These are phyloP conservation scores for Geopyxis carbonaria DNA, from an alignment of 495 filamentous ascomycete species.

Conservation along the genomic window DNA sequence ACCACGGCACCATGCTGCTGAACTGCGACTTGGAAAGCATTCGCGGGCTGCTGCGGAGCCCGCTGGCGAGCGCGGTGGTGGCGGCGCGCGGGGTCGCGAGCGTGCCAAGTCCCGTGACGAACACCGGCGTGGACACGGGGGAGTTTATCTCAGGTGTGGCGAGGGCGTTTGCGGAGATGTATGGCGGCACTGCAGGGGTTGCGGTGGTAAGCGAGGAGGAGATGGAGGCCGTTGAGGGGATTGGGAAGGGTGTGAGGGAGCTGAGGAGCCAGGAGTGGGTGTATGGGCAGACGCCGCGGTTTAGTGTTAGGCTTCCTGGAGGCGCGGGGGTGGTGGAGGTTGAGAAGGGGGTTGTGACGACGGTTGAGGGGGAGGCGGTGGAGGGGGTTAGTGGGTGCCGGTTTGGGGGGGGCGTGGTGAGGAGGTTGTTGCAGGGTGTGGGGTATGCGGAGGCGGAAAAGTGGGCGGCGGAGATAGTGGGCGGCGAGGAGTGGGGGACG, in stretches of 20 bases:
- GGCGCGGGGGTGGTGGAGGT: neutral
- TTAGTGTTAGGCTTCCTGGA: conserved; percentile 1
- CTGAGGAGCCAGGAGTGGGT: conserved; percentile 43
- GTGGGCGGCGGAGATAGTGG: neutral
- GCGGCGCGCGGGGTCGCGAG: conserved; percentile 81
- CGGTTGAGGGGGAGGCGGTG: conserved; percentile 1
- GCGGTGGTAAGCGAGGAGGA: conserved; percentile 4
- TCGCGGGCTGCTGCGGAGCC: conserved; percentile 48
- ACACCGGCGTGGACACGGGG: conserved; percentile 40
- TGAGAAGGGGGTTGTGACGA: neutral
- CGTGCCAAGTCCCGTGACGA: conserved; percentile 66
- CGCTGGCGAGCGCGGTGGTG: conserved; percentile 55
- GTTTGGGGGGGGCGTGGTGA: conserved; percentile 4
- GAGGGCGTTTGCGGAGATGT: conserved; percentile 37
- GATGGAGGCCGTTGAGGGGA: neutral
- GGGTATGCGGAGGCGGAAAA: neutral
- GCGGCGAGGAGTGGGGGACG: neutral
- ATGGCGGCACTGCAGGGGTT: conserved; percentile 24
- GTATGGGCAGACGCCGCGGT: conserved; percentile 56
- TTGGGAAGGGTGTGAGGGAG: conserved; percentile 7
- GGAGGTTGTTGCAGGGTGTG: neutral
- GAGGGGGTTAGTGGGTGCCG: neutral
- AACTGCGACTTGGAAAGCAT: conserved; percentile 49
- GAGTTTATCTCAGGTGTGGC: conserved; percentile 38
- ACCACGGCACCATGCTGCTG: conserved; percentile 83